These are phyloP conservation scores for Penicillium sp. DNA, from an alignment of 2,329 filamentous ascomycete species.

Conservation along the genomic window DNA sequence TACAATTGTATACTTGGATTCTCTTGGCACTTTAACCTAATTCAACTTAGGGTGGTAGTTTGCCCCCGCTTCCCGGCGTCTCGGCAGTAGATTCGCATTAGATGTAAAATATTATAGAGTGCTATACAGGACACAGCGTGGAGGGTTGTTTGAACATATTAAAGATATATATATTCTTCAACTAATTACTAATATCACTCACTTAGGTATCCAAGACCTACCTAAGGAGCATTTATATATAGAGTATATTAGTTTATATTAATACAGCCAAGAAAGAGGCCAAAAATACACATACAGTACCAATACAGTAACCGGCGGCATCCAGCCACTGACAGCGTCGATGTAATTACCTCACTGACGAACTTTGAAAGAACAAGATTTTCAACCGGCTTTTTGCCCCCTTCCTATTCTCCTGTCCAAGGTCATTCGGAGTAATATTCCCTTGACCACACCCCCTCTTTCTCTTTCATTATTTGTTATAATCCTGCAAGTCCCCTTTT, in stretches of 20 bases:
- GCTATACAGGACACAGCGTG: not conserved
- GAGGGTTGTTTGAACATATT: not conserved
- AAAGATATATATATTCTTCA: not conserved
- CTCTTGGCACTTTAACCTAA: not conserved
- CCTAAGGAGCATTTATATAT: no score
- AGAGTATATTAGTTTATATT: not conserved
- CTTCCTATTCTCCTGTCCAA: not conserved
- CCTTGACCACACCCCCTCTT: not conserved
- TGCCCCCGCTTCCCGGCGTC: not conserved
- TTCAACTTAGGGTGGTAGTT: not conserved
- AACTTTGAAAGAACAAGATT: conserved; percentile 9
- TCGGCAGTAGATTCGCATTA: not conserved
- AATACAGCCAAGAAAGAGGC: not conserved
- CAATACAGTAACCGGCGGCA: not conserved
- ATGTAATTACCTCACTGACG: conserved; percentile 7
- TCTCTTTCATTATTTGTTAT: not conserved
- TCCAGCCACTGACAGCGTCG: conserved; percentile 1
- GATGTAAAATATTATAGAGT: not conserved
- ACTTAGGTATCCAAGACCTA: no score
- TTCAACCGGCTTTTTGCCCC: conserved; percentile 3
- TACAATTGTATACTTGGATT: not conserved
- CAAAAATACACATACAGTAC: not conserved
- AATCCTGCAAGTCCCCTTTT: not conserved
- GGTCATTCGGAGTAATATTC: conserved; percentile 4
- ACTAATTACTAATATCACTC: no score